These are phyloP conservation scores for Suillus fuscotomentosus DNA, from an alignment of 768 basidiomycete species.

Conservation along the genomic window DNA sequence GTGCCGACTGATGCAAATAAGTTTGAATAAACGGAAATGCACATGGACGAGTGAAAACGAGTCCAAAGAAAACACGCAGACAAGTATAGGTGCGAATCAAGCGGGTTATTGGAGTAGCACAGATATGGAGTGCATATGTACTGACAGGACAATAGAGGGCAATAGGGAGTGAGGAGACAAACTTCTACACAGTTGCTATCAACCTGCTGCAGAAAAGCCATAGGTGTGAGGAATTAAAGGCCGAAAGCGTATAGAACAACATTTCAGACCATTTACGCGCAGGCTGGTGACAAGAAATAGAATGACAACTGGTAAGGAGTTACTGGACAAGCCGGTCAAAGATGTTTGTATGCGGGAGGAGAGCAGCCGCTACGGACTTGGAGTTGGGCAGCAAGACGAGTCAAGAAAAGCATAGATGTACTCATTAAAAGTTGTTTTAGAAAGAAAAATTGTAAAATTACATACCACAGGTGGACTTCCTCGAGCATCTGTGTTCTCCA, in stretches of 20 bases:
- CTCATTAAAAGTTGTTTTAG: neutral
- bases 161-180: neutral
- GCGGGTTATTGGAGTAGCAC: neutral
- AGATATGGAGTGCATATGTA: neutral
- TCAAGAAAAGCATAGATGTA: neutral
- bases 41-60: neutral
- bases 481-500: no score
- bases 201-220: neutral
- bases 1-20: neutral
- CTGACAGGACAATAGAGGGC: neutral
- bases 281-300: neutral
- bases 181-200: neutral
- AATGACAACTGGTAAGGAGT: neutral
- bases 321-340: neutral
- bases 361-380: neutral
- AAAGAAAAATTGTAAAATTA: neutral
- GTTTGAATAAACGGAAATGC: neutral
- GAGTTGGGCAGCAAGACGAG: neutral
- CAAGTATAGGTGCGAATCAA: no score
- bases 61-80: neutral
- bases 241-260: neutral
- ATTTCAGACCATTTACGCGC: neutral
- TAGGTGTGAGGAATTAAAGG: neutral
- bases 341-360: neutral
- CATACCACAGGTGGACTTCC: neutral